These are phyloP conservation scores for Isochrysis galbana DNA, from an alignment of 78 protist genomes.

Conservation along the genomic window DNA sequence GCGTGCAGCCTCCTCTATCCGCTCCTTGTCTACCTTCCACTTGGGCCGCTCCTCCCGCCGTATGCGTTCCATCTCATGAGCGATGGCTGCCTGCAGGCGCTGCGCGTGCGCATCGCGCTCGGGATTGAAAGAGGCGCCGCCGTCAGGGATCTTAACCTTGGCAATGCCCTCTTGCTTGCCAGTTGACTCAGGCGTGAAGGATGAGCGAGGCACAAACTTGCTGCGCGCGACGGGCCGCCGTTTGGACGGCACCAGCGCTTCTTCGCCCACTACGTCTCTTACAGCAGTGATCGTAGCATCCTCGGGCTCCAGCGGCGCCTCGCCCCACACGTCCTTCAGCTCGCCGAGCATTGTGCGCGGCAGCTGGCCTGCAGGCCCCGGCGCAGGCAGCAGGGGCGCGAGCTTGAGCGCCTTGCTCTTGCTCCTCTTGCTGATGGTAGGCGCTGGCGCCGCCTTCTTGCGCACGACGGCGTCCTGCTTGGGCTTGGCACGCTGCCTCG, in stretches of 20 bases:
- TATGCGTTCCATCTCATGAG: neutral
- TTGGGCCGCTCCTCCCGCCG: neutral
- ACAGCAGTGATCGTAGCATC: no score
- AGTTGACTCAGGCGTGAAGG: neutral
- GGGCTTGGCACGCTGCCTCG: neutral
- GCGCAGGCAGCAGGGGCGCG: neutral
- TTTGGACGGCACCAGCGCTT: neutral
- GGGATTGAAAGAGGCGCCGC: neutral
- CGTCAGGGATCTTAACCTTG: neutral
- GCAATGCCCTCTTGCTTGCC: neutral
- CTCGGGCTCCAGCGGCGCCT: neutral
- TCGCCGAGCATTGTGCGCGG: neutral
- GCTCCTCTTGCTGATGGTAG: neutral
- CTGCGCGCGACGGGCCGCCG: neutral
- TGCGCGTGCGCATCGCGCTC: neutral
- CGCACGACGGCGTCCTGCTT: neutral
- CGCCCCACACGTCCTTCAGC: neutral
- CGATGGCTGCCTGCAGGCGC: neutral
- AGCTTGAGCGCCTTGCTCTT: neutral
- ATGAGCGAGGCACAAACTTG: neutral
- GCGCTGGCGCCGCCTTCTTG: neutral
- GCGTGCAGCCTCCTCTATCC: neutral
- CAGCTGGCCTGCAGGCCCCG: neutral
- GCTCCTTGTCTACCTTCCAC: neutral
- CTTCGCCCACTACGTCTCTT: neutral